Conservation (phyloP, 495 filamentous ascomycete species). For the Pseudevernia furfuracea region DNA sequence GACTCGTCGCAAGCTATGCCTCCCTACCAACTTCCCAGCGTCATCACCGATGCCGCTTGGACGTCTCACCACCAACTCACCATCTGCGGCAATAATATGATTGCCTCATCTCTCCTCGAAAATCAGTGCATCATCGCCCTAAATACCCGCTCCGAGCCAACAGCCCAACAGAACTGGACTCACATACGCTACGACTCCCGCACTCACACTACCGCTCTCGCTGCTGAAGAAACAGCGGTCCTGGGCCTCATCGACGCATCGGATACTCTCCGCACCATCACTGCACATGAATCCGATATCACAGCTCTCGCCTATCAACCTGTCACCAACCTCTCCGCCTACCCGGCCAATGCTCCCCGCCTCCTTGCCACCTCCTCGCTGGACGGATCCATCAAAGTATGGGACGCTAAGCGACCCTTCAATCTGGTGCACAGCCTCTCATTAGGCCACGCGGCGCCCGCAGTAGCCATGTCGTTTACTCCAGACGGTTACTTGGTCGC, state of each 20-base stretch:
- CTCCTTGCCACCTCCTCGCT: slow-evolving; percentile 41
- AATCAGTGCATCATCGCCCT: slow-evolving; percentile 12
- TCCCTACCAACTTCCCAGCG: slow-evolving; percentile 35
- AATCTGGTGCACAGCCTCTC: slow-evolving; percentile 45
- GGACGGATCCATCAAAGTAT: slow-evolving; percentile 61
- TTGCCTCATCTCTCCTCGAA: slow-evolving; percentile 31
- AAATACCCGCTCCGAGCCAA: slow-evolving; percentile 6
- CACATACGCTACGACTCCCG: slow-evolving; percentile 22
- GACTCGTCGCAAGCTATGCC: slow-evolving; percentile 21
- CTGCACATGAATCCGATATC: slow-evolving; percentile 40
- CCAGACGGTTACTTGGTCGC: slow-evolving; percentile 66
- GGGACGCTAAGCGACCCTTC: slow-evolving; percentile 55
- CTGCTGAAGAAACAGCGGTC: slow-evolving; percentile 23
- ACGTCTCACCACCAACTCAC: slow-evolving; percentile 49
- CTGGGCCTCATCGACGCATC: slow-evolving; percentile 19
- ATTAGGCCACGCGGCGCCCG: slow-evolving; percentile 42
- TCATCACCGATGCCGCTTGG: slow-evolving; percentile 53
- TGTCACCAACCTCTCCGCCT: slow-evolving; percentile 20
- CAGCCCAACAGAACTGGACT: slow-evolving; percentile 18
- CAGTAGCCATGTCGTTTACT: slow-evolving; percentile 58
- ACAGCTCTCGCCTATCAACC: slow-evolving; percentile 37
- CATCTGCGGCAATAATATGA: slow-evolving; percentile 48
- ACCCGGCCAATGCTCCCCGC: slow-evolving; percentile 29
- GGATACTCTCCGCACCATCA: slow-evolving; percentile 19
- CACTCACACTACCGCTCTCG: slow-evolving; percentile 22